Conservation (phyloP, 371 early-diverging fungal species). For the Synchytrium microbalum region DNA sequence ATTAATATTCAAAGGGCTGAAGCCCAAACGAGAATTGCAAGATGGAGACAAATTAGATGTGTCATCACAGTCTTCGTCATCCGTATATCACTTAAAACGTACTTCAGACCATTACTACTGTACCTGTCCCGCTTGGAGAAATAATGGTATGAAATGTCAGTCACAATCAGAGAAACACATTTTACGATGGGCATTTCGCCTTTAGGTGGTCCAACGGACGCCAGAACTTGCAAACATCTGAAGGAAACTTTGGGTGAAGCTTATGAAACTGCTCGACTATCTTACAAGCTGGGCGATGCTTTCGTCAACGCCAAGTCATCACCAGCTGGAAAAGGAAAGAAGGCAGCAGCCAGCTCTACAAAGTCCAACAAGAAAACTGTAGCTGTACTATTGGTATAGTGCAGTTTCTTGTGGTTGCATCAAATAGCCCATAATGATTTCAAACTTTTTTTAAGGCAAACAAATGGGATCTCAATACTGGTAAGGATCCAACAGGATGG, state of each 20-base stretch:
- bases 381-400: slow-evolving; percentile 7
- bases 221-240: slow-evolving; percentile 32
- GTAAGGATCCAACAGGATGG: slow-evolving; percentile 37
- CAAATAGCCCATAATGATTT: slow-evolving; percentile 4
- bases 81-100: slow-evolving; percentile 15
- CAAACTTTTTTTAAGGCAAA: slow-evolving; percentile 9
- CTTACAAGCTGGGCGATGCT: slow-evolving; percentile 10
- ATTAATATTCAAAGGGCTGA: slow-evolving; percentile 14
- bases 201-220: slow-evolving; percentile 7
- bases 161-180: background rate
- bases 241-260: slow-evolving; percentile 26
- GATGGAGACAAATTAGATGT: slow-evolving; percentile 22
- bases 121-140: slow-evolving; percentile 23
- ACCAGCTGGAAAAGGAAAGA: background rate
- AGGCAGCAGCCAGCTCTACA: slow-evolving; percentile 1
- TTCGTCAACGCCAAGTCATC: slow-evolving; percentile 1
- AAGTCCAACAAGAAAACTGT: slow-evolving; percentile 10
- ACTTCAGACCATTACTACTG: slow-evolving; percentile 17
- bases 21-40: slow-evolving; percentile 15
- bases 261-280: slow-evolving; percentile 23
- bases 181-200: too few species aligned
- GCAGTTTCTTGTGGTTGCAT: slow-evolving; percentile 11
- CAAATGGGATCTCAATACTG: slow-evolving; percentile 13
- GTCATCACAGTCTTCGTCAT: slow-evolving; percentile 12
- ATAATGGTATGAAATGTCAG: too few species aligned